Conservation (phyloP, 345 rosid species). For the Salix suchowensis region DNA sequence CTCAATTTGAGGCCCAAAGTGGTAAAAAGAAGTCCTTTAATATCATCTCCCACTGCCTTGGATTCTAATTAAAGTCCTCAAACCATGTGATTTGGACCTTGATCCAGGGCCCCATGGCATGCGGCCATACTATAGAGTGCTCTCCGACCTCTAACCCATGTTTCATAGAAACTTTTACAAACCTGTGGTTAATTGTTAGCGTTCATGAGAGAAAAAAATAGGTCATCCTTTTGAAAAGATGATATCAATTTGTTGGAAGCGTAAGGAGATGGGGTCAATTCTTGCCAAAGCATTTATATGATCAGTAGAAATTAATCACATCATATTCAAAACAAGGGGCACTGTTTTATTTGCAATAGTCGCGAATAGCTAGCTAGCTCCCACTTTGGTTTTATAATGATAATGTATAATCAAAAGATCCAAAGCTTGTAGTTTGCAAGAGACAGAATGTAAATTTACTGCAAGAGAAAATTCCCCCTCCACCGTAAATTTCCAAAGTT, state of each 20-base stretch:
- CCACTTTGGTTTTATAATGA: conserved; percentile 12
- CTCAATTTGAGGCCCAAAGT: conserved; percentile 31
- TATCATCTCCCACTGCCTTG: conserved; percentile 30
- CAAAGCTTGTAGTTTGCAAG: not conserved
- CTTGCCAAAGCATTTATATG: not conserved
- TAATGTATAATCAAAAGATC: conserved; percentile 15
- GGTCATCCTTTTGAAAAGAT: conserved; percentile 9
- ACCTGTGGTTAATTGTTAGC: not conserved
- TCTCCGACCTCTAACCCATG: not conserved
- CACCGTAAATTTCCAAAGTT: not conserved
- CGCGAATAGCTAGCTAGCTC: conserved; percentile 11
- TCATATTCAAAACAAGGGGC: not conserved
- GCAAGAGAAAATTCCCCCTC: not conserved
- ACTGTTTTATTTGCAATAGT: conserved; percentile 31
- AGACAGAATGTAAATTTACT: not conserved
- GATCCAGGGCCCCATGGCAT: conserved; percentile 10
- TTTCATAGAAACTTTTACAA: not conserved
- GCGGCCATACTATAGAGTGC: not conserved
- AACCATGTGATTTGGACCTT: conserved; percentile 32
- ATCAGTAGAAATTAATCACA: conserved; percentile 13
- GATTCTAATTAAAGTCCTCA: conserved; percentile 40
- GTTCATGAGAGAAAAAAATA: not conserved
- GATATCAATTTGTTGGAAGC: conserved; percentile 27
- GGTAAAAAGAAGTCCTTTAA: conserved; percentile 14
- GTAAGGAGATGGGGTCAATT: conserved; percentile 9